Percentiles rank a stretch among this genome's conserved stretches.
phyloP scores from a whole-genome alignment of 371 early-diverging fungal species.

The Apophysomyces sp. region DNA sequence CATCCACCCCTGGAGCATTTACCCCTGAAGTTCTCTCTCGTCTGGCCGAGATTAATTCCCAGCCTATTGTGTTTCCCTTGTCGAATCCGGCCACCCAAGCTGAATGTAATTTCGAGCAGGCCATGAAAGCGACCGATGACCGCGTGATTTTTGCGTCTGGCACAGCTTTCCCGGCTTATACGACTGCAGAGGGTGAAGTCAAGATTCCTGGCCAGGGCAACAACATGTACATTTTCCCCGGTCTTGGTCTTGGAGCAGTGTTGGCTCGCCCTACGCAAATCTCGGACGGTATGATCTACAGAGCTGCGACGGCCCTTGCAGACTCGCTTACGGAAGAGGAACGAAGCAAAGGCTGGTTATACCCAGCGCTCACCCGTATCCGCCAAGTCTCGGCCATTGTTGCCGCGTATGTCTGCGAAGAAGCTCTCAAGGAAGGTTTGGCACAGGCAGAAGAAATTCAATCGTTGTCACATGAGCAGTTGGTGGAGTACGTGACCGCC shows the following conservation, averaged over 20 bases:
- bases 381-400: conserved; percentile 76
- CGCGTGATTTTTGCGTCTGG: conserved; percentile 95
- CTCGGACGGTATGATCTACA: conserved; percentile 80
- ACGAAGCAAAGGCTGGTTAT: conserved; percentile 62
- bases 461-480: conserved; percentile 5
- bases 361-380: conserved; percentile 82
- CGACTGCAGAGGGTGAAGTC: conserved; percentile 51
- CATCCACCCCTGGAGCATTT: conserved; percentile 77
- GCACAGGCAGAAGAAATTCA: conserved; percentile 27
- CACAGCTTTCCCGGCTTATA: conserved; percentile 86
- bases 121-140: conserved; percentile 80
- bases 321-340: conserved; percentile 72
- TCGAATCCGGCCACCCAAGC: conserved; percentile 88
- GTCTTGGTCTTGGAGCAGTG: conserved; percentile 83
- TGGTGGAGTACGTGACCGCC: conserved; percentile 29
- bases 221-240: conserved; percentile 93
- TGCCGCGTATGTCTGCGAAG: conserved; percentile 71
- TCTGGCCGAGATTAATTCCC: conserved; percentile 71
- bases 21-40: conserved; percentile 53
- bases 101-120: conserved; percentile 90
- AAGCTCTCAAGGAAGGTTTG: conserved; percentile 60
- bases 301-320: conserved; percentile 77
- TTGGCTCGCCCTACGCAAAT: conserved; percentile 65
- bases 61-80: conserved; percentile 92
- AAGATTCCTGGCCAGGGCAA: conserved; percentile 86